These are phyloP conservation scores for Acacia melanoxylon DNA, from an alignment of 306 rosid species.

Conservation along the genomic window DNA sequence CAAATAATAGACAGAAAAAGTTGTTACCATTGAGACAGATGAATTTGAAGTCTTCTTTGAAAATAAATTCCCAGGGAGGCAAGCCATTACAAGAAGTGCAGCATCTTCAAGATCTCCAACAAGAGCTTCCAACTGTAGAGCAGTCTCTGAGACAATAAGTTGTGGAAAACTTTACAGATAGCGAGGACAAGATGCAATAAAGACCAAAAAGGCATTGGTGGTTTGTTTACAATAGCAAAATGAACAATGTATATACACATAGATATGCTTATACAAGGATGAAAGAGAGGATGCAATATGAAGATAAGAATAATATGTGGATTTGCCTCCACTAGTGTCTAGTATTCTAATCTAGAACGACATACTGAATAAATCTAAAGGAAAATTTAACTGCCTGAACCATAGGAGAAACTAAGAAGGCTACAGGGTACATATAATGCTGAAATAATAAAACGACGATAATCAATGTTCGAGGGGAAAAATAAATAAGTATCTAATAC, in stretches of 20 bases:
- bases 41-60: conserved; percentile 46
- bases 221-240: not conserved
- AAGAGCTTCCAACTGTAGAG: conserved; percentile 73
- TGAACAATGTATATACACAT: not conserved
- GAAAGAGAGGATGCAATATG: conserved; percentile 12
- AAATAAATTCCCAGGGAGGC: conserved; percentile 50
- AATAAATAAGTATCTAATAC: not conserved
- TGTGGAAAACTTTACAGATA: conserved; percentile 38
- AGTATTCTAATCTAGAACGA: not conserved
- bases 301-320: not conserved
- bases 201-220: conserved; percentile 8
- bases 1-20: conserved; percentile 1
- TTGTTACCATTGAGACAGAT: conserved; percentile 41
- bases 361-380: not conserved
- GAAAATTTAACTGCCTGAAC: not conserved
- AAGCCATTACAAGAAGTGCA: conserved; percentile 57
- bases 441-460: not conserved
- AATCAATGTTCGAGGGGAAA: not conserved
- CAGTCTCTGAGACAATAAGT: conserved; percentile 64
- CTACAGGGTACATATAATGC: not conserved
- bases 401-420: not conserved
- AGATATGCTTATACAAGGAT: not conserved
- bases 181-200: conserved; percentile 9
- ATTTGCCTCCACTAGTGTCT: not conserved
- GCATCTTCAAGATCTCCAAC: conserved; percentile 91